A percentile compares a stretch with the other conserved stretches of the same genome.
Conservation (phyloP, 495 filamentous ascomycete genomes). For the Aspergillus ellipticus region DNA sequence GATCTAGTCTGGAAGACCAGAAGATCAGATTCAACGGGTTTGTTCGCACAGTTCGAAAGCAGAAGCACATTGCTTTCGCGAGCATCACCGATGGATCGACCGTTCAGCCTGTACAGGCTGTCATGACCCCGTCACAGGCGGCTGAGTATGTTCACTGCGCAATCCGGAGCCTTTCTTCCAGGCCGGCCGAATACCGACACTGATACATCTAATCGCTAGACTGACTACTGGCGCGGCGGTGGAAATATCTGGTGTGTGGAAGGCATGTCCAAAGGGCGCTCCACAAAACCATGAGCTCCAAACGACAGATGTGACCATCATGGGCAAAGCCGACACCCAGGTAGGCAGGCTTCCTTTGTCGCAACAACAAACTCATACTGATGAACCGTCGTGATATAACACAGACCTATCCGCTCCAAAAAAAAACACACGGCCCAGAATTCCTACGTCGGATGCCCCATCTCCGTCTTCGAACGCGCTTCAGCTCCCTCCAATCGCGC, state of each 20-base stretch:
- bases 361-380: background rate
- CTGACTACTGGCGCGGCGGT: slow-evolving; percentile 78
- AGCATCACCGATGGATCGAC: slow-evolving; percentile 87
- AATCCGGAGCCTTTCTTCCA: background rate
- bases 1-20: slow-evolving; percentile 32
- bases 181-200: slow-evolving; percentile 6
- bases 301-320: slow-evolving; percentile 59
- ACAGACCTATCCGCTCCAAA: slow-evolving; percentile 86
- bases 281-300: slow-evolving; percentile 84
- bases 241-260: slow-evolving; percentile 74
- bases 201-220: slow-evolving; percentile 41
- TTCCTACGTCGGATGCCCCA: slow-evolving; percentile 88
- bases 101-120: slow-evolving; percentile 71
- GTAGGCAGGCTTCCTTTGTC: slow-evolving; percentile 49
- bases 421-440: slow-evolving; percentile 87
- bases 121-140: slow-evolving; percentile 71
- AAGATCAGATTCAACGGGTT: slow-evolving; percentile 69
- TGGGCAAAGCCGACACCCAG: slow-evolving; percentile 74
- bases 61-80: slow-evolving; percentile 80
- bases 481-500: slow-evolving; percentile 75
- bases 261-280: slow-evolving; percentile 60
- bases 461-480: slow-evolving; percentile 77
- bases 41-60: slow-evolving; percentile 79
- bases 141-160: slow-evolving; percentile 58
- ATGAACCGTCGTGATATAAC: slow-evolving; percentile 1